Conservation (phyloP, 2,329 filamentous ascomycete genomes). For the Clonostachys chloroleuca region DNA sequence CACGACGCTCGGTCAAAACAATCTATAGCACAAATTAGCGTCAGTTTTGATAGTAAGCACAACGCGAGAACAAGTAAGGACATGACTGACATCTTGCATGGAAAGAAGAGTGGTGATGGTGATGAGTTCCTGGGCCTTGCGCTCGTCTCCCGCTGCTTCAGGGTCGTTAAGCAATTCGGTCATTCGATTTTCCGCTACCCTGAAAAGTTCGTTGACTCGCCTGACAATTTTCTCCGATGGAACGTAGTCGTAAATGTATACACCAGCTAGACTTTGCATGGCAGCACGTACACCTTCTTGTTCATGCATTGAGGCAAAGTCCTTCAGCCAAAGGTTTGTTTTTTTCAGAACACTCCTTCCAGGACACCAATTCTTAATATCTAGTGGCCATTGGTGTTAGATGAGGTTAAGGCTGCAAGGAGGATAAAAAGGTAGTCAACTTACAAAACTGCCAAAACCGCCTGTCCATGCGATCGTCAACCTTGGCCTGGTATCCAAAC, state of each 20-base stretch:
- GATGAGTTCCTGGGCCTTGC: constrained; percentile 22
- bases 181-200: constrained; percentile 20
- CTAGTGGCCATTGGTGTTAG: constrained; percentile 10
- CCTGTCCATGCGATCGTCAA: constrained; percentile 22
- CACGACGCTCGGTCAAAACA: constrained; percentile 27
- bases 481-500: constrained; percentile 22
- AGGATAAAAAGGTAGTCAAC: constrained; percentile 7
- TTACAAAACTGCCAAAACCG: constrained; percentile 27
- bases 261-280: constrained; percentile 32
- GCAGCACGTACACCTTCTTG: constrained; percentile 25
- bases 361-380: constrained; percentile 32
- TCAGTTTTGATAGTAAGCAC: neutral
- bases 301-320: constrained; percentile 31
- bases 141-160: constrained; percentile 1
- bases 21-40: constrained; percentile 13
- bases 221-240: constrained; percentile 21
- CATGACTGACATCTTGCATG: constrained; percentile 29
- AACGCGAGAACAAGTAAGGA: neutral
- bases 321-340: constrained; percentile 32
- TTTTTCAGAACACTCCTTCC: constrained; percentile 28
- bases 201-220: constrained; percentile 24
- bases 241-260: constrained; percentile 34
- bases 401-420: neutral
- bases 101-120: constrained; percentile 29
- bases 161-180: constrained; percentile 17